Evolutionary conservation across 1,284 basidiomycete species (phyloP).

Genomic region (Mycena citricolor): DNA sequence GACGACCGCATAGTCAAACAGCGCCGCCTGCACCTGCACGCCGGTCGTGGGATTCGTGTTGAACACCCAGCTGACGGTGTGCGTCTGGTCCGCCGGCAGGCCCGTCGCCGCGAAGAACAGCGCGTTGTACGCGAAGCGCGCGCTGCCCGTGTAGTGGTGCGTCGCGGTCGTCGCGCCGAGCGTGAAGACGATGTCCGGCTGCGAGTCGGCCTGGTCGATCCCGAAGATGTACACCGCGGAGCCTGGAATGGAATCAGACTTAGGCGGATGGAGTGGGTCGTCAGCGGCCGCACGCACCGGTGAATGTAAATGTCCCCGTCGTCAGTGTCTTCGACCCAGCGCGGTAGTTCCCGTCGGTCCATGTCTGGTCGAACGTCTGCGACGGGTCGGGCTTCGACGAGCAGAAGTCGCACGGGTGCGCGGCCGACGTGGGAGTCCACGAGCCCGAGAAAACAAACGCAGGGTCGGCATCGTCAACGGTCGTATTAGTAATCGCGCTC

Average conservation of each 20-base stretch:
- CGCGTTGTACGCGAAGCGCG: slow-evolving; percentile 20
- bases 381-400: slow-evolving; percentile 20
- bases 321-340: slow-evolving; percentile 12
- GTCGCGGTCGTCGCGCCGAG: slow-evolving; percentile 5
- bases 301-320: slow-evolving; percentile 20
- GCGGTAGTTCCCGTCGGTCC: slow-evolving; percentile 22
- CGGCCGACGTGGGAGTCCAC: slow-evolving; percentile 17
- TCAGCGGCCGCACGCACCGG: slow-evolving; percentile 7
- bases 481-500: slow-evolving; percentile 19
- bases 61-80: slow-evolving; percentile 20
- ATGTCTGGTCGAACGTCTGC: slow-evolving; percentile 11
- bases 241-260: slow-evolving; percentile 1
- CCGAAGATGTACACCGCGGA: slow-evolving; percentile 21
- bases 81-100: slow-evolving; percentile 11
- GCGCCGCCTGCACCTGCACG: slow-evolving; percentile 16
- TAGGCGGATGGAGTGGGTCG: neutral
- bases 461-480: slow-evolving; percentile 18
- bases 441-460: slow-evolving; percentile 16
- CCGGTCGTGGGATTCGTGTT: slow-evolving; percentile 12
- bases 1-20: slow-evolving; percentile 23
- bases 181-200: slow-evolving; percentile 21
- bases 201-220: slow-evolving; percentile 18
- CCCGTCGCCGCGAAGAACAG: slow-evolving; percentile 22
- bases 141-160: slow-evolving; percentile 20
- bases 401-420: slow-evolving; percentile 14